phyloP scores from a whole-genome alignment of 2,329 filamentous ascomycete genomes.

The Aspergillus spinulosporus region DNA sequence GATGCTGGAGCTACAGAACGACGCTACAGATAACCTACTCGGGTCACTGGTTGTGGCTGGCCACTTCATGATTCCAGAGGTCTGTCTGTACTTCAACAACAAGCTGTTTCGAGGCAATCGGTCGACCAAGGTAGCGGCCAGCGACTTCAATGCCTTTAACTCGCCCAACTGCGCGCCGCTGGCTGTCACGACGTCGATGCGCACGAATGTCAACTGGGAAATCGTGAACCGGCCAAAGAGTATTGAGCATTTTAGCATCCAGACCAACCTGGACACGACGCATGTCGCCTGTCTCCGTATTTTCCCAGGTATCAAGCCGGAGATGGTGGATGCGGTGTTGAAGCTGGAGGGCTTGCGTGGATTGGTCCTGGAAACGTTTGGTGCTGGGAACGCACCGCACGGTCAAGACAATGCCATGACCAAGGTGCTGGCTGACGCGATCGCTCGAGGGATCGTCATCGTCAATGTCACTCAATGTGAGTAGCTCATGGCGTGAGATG shows the following conservation, averaged over 20 bases:
- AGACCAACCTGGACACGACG: constrained; percentile 76
- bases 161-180: constrained; percentile 84
- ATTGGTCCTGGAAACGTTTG: constrained; percentile 86
- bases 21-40: constrained; percentile 86
- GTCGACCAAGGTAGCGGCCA: constrained; percentile 82
- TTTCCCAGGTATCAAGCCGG: constrained; percentile 89
- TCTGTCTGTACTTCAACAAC: constrained; percentile 92
- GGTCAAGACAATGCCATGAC: constrained; percentile 78
- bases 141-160: constrained; percentile 82
- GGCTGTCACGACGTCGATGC: constrained; percentile 76
- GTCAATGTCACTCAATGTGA: constrained; percentile 91
- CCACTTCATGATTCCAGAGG: constrained; percentile 89
- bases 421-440: constrained; percentile 72
- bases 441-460: constrained; percentile 77
- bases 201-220: constrained; percentile 78
- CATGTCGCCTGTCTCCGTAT: constrained; percentile 87
- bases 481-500: constrained; percentile 43
- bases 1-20: constrained; percentile 86
- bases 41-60: constrained; percentile 86
- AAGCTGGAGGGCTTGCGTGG: constrained; percentile 74
- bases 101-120: constrained; percentile 86
- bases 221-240: constrained; percentile 71
- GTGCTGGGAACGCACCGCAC: constrained; percentile 86
- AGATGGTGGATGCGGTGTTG: constrained; percentile 86
- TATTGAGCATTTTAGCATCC: constrained; percentile 72